Evolutionary conservation across 306 rosid genomes (phyloP), one percentile per base, ranked within the genome.

Genomic region (Ochetophila trinervis): DNA sequence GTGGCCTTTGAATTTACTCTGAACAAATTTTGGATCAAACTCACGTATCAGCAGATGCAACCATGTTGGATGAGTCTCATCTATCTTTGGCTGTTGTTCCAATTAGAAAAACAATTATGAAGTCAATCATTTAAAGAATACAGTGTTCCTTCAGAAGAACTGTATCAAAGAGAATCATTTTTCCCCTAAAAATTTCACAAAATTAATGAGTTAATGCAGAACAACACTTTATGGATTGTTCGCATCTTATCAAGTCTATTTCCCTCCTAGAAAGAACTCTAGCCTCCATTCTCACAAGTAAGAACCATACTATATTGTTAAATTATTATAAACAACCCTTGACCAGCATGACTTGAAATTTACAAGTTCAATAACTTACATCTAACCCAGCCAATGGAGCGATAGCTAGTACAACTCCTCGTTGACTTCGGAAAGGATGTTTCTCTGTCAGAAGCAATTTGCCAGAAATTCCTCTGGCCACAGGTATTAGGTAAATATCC

Each of bases 361-460:
- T 27, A 27, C 42, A 27, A 63, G 44, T n/a, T 19, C 72, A 62
- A 40, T 45, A 15, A 82, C 97, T 70, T 84, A 90, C 97, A 76
- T 71, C 74, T 51, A 80, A 76, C 53, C 95, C 95, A 9, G 95
- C 95, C 78, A 90, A 72, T 70, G 95, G 95, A 50, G 90, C 90
- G 75, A 90, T 80, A 10, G 95, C 92, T 65, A 90, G 86, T 57
- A 90, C 92, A 53, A 88, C 84, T 51, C 97, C 97, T 61, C 89
- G 85, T 47, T 83, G 84, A 82, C 95, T 80, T 23, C 86, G 84
- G 70, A 90, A 90, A 66, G 97, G 95, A 73, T 85, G 95, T 74
- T 87, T 90, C 87, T 90, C 95, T 3, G 80, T 65, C 19, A 90
- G 97, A 70, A 90, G 85, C 70, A 87, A 65, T 55, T 86, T 85